Conservation (phyloP, 2,329 filamentous ascomycete species). For the Ophiostoma sp. region DNA sequence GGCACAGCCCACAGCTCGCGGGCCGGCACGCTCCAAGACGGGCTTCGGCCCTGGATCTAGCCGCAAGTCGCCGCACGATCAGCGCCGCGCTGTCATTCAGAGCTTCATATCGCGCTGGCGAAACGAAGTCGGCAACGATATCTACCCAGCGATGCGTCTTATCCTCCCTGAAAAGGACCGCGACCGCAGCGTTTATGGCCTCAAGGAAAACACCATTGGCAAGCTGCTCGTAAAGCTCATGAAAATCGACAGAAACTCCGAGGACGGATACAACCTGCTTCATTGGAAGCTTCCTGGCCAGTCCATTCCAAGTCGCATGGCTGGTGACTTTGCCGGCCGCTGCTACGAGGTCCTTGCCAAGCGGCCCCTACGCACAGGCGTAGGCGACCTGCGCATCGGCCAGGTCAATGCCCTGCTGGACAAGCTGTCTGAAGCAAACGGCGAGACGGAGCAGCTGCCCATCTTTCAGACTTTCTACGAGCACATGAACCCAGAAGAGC, state of each 20-base stretch:
- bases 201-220: conserved; percentile 88
- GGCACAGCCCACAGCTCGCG: conserved; percentile 58
- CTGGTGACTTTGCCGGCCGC: conserved; percentile 86
- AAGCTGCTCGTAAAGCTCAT: conserved; percentile 88
- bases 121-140: conserved; percentile 80
- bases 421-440: conserved; percentile 64
- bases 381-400: conserved; percentile 75
- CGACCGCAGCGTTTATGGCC: conserved; percentile 84
- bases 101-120: conserved; percentile 85
- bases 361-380: conserved; percentile 66
- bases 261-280: conserved; percentile 77
- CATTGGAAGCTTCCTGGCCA: conserved; percentile 90
- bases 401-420: conserved; percentile 88
- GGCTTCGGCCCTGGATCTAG: conserved; percentile 36
- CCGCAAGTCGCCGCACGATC: conserved; percentile 66
- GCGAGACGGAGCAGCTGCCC: conserved; percentile 76
- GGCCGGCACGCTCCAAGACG: conserved; percentile 29
- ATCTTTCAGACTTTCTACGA: conserved; percentile 82
- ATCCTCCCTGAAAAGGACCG: conserved; percentile 91
- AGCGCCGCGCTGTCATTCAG: conserved; percentile 73
- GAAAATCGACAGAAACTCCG: conserved; percentile 84
- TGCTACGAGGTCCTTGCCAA: conserved; percentile 85
- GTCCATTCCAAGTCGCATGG: conserved; percentile 56
- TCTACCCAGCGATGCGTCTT: conserved; percentile 86
- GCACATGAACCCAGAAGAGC: conserved; percentile 86